These are phyloP conservation scores for Cymbidium sinense DNA, from an alignment of 106 monocot genomes.

Conservation along the genomic window DNA sequence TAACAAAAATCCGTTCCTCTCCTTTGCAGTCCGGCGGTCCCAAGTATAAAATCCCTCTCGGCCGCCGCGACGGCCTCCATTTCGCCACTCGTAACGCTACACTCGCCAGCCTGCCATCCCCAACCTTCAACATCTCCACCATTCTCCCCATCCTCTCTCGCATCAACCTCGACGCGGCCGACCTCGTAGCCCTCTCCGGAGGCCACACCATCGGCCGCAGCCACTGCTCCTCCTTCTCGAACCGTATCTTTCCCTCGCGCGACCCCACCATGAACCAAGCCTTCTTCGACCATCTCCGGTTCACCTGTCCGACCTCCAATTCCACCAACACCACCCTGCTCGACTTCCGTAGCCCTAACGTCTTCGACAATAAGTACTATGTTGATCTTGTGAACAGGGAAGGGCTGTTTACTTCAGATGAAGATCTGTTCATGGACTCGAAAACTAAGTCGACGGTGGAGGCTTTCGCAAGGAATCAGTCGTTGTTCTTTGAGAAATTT, in stretches of 20 bases:
- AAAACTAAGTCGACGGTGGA: slow-evolving; percentile 16
- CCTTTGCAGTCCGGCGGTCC: slow-evolving; percentile 24
- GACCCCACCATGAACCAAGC: slow-evolving; percentile 18
- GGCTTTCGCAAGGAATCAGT: slow-evolving; percentile 20
- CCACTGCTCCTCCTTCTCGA: slow-evolving; percentile 42
- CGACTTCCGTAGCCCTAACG: slow-evolving; percentile 17
- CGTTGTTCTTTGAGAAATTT: slow-evolving; percentile 37
- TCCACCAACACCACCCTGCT: slow-evolving; percentile 11
- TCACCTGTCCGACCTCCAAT: slow-evolving; percentile 11
- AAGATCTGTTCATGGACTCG: slow-evolving; percentile 22
- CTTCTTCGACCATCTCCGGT: slow-evolving; percentile 13
- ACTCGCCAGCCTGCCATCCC: slow-evolving; percentile 23
- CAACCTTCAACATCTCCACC: slow-evolving; percentile 17
- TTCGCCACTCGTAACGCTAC: slow-evolving; percentile 26
- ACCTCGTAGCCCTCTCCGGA: slow-evolving; percentile 51
- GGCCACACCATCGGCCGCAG: slow-evolving; percentile 50
- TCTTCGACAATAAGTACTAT: slow-evolving; percentile 35
- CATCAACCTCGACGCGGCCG: slow-evolving; percentile 28
- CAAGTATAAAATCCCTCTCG: slow-evolving; percentile 25
- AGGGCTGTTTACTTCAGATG: slow-evolving; percentile 47
- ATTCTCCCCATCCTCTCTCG: slow-evolving; percentile 23
- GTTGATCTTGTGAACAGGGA: slow-evolving; percentile 28
- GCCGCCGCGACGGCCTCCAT: slow-evolving; percentile 31
- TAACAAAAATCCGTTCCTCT: not conserved
- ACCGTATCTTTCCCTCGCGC: slow-evolving; percentile 19